Percentiles rank a stretch among this genome's conserved stretches.
These are phyloP conservation scores for Sporopachydermia lactativora DNA, from an alignment of 805 yeast species.

Conservation along the genomic window DNA sequence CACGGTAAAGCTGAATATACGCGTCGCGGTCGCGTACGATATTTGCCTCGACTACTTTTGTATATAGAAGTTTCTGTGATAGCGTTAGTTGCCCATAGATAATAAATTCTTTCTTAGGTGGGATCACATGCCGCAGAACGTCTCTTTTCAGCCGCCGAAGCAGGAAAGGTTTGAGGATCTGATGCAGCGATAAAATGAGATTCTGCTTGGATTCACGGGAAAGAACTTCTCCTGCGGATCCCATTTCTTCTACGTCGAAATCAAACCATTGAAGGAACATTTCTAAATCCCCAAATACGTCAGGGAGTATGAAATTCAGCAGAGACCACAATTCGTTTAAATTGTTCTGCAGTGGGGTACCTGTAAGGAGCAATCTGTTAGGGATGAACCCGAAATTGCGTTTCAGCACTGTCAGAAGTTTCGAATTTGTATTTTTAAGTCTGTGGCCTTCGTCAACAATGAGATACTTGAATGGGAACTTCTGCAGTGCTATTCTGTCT, in stretches of 20 bases:
- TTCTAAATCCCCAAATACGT: slow-evolving; percentile 79
- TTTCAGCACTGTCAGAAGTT: slow-evolving; percentile 59
- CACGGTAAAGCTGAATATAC: slow-evolving; percentile 2
- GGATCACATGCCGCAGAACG: slow-evolving; percentile 51
- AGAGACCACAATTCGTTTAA: slow-evolving; percentile 85
- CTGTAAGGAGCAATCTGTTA: slow-evolving; percentile 74
- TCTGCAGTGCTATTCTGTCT: slow-evolving; percentile 44
- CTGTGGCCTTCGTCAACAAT: slow-evolving; percentile 96
- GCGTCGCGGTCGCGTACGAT: slow-evolving; percentile 2
- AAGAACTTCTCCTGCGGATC: slow-evolving; percentile 29
- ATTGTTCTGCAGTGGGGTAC: slow-evolving; percentile 94
- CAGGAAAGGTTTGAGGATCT: slow-evolving; percentile 78
- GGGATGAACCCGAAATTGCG: slow-evolving; percentile 38
- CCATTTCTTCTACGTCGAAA: slow-evolving; percentile 33
- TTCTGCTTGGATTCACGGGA: slow-evolving; percentile 43
- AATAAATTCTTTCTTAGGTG: slow-evolving; percentile 82
- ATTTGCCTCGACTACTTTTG: slow-evolving; percentile 12
- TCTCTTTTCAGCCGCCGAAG: slow-evolving; percentile 68
- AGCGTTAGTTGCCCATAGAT: slow-evolving; percentile 56
- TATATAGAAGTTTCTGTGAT: slow-evolving; percentile 51
- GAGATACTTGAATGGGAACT: slow-evolving; percentile 60
- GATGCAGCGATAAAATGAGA: slow-evolving; percentile 65
- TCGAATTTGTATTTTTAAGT: slow-evolving; percentile 70
- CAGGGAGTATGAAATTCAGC: slow-evolving; percentile 82
- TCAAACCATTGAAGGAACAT: slow-evolving; percentile 93